phyloP scores from a whole-genome alignment of 108 stramenopile species.

The Nitzschia sp. region DNA sequence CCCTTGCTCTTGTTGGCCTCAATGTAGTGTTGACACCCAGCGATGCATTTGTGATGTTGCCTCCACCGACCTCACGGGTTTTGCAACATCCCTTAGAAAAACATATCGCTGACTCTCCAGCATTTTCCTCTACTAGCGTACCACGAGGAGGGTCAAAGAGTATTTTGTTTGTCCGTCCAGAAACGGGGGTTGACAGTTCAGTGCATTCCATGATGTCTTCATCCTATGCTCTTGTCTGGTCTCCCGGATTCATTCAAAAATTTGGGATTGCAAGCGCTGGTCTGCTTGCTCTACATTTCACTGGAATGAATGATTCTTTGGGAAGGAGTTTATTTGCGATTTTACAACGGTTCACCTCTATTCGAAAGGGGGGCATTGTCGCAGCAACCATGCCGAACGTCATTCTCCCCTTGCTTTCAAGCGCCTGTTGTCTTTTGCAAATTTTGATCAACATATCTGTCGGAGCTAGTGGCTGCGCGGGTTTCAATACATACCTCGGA shows the following conservation, averaged over 20 bases:
- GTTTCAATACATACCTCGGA: constrained; percentile 80
- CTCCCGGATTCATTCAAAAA: constrained; percentile 27
- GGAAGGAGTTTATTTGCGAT: background rate
- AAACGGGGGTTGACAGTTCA: no score
- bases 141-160: no score
- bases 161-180: no score
- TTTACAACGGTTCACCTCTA: background rate
- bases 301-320: background rate
- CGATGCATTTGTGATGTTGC: no score
- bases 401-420: constrained; percentile 58
- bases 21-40: no score
- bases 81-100: no score
- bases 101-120: no score
- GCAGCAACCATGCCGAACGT: constrained; percentile 12
- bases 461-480: constrained; percentile 72
- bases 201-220: background rate
- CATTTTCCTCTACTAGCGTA: no score
- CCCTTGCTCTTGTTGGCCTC: no score
- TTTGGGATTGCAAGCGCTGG: constrained; percentile 13
- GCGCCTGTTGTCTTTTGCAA: constrained; percentile 81
- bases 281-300: constrained; percentile 2
- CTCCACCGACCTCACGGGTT: no score
- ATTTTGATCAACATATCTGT: constrained; percentile 61
- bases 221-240: constrained; percentile 35
- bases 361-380: background rate